A percentile compares a stretch with the other conserved stretches of the same genome.
phyloP scores from a whole-genome alignment of 441 rosid genomes.

The California macrophylla region DNA sequence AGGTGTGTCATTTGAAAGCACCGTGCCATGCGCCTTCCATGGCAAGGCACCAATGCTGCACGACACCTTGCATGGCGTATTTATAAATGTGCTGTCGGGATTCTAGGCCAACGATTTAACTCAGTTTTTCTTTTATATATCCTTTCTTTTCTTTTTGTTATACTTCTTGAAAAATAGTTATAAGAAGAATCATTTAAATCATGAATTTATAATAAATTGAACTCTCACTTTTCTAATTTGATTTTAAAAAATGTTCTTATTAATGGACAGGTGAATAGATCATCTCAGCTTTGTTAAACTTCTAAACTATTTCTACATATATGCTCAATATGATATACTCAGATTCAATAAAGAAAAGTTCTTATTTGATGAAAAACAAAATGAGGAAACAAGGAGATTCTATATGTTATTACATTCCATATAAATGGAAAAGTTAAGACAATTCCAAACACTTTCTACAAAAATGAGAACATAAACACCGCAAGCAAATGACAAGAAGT shows the following conservation, averaged over 20 bases:
- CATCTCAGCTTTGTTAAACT: neutral
- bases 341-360: neutral
- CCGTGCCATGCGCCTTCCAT: no score
- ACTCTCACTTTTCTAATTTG: neutral
- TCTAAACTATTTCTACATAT: neutral
- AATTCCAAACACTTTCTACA: neutral
- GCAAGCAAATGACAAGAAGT: neutral
- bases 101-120: no score
- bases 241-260: neutral
- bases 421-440: neutral
- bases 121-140: no score
- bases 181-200: no score
- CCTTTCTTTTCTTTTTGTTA: no score
- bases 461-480: neutral
- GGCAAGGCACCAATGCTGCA: no score
- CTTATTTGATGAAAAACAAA: neutral
- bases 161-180: no score
- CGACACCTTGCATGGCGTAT: no score
- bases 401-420: neutral
- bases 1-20: no score
- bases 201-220: neutral
- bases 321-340: neutral
- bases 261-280: neutral
- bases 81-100: no score
- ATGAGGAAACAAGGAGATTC: neutral